Evolutionary conservation across 768 basidiomycete genomes (phyloP).

Genomic region (Asterophora lycoperdoides): DNA sequence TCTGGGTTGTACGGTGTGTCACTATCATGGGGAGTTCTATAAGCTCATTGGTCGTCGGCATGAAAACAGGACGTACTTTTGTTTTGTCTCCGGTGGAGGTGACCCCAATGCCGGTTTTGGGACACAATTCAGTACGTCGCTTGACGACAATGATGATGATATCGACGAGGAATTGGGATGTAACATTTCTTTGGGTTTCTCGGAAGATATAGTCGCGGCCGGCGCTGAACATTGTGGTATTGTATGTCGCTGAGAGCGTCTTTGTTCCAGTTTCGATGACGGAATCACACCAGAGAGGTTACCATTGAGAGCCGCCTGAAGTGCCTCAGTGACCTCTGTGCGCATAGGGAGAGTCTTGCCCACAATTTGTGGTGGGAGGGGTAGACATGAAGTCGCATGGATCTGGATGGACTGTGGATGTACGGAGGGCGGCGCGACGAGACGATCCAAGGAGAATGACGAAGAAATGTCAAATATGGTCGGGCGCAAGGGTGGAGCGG

Average conservation of each 20-base stretch:
- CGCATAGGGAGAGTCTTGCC: slow-evolving; percentile 19
- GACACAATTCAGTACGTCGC: slow-evolving; percentile 4
- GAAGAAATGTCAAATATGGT: slow-evolving; percentile 44
- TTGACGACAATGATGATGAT: slow-evolving; percentile 13
- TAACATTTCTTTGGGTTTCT: slow-evolving; percentile 1
- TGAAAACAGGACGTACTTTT: background rate
- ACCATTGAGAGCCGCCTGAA: slow-evolving; percentile 36
- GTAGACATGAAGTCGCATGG: background rate
- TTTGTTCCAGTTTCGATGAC: background rate
- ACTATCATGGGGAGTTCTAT: background rate
- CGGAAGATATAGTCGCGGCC: slow-evolving; percentile 5
- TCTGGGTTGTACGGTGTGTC: slow-evolving; percentile 3
- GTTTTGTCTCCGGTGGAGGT: background rate
- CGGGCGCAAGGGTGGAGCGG: slow-evolving; percentile 26
- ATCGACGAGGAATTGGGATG: slow-evolving; percentile 14
- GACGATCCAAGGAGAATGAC: slow-evolving; percentile 40
- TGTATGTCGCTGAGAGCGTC: background rate
- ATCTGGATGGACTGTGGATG: slow-evolving; percentile 11
- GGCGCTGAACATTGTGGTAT: slow-evolving; percentile 5
- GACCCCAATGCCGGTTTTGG: background rate
- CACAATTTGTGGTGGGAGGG: slow-evolving; percentile 14
- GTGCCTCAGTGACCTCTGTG: slow-evolving; percentile 27
- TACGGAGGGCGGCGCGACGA: slow-evolving; percentile 25
- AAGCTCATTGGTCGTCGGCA: background rate
- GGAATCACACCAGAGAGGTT: slow-evolving; percentile 18